Percentiles rank a stretch among this genome's conserved stretches.
Conservation (phyloP, 768 basidiomycete genomes). For the Trametes cubensis region DNA sequence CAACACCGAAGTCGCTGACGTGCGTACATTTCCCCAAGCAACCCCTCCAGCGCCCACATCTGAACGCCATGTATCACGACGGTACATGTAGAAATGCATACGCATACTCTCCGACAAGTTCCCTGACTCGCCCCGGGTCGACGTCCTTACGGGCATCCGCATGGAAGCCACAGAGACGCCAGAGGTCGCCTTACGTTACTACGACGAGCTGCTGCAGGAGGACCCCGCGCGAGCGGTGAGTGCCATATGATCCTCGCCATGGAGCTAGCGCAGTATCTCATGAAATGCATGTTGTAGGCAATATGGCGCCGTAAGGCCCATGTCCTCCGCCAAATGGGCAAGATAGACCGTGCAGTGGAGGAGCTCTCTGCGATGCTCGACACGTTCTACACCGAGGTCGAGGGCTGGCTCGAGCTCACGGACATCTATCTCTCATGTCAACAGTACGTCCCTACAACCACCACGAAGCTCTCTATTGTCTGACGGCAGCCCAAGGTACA, state of each 20-base stretch:
- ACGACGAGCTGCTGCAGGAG: constrained; percentile 57
- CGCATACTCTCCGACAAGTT: constrained; percentile 66
- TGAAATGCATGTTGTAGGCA: constrained; percentile 43
- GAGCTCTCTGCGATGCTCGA: constrained; percentile 78
- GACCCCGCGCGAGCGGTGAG: constrained; percentile 76
- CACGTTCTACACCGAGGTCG: constrained; percentile 85
- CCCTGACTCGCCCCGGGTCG: constrained; percentile 77
- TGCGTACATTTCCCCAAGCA: constrained; percentile 39
- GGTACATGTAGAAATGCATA: constrained; percentile 56
- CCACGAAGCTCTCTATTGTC: background rate
- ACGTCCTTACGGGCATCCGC: constrained; percentile 75
- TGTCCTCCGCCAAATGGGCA: constrained; percentile 63
- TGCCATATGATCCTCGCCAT: constrained; percentile 3
- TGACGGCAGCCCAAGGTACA: constrained; percentile 55
- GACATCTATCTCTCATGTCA: constrained; percentile 76
- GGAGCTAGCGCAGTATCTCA: background rate
- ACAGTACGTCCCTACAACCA: constrained; percentile 53
- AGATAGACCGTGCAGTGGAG: constrained; percentile 65
- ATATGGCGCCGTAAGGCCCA: constrained; percentile 84
- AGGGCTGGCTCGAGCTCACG: constrained; percentile 86
- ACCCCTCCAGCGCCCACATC: background rate
- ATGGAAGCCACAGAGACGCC: constrained; percentile 69
- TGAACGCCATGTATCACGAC: background rate
- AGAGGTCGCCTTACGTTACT: constrained; percentile 62
- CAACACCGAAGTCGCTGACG: constrained; percentile 72